Evolutionary conservation across 805 yeast species (phyloP).

Genomic region (Ogataea haglerorum): DNA sequence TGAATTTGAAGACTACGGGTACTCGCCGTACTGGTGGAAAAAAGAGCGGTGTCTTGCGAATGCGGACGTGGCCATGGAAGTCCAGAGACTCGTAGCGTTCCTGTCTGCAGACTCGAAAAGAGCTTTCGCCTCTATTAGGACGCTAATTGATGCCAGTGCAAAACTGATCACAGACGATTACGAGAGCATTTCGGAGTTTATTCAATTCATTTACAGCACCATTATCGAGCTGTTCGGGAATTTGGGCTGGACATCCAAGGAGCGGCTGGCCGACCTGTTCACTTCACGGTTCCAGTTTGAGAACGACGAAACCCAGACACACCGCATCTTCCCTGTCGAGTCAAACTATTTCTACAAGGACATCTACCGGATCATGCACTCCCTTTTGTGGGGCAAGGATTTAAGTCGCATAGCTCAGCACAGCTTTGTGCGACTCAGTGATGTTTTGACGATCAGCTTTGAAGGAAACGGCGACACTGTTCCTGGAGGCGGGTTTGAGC

Average conservation of each 20-base stretch:
- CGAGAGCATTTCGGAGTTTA: constrained; percentile 29
- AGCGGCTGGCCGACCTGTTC: constrained; percentile 19
- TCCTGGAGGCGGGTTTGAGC: constrained; percentile 28
- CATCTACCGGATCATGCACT: constrained; percentile 34
- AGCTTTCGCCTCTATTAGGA: constrained; percentile 37
- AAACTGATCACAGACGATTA: constrained; percentile 25
- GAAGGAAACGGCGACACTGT: constrained; percentile 29
- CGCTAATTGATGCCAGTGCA: constrained; percentile 31
- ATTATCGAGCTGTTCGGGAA: constrained; percentile 21
- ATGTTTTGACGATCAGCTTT: constrained; percentile 34
- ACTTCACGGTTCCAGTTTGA: constrained; percentile 16
- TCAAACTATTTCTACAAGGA: constrained; percentile 27
- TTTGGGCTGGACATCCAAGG: constrained; percentile 10
- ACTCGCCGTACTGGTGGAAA: constrained; percentile 39
- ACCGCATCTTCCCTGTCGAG: constrained; percentile 35
- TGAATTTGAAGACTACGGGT: constrained; percentile 35
- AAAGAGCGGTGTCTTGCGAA: constrained; percentile 26
- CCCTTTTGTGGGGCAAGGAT: constrained; percentile 31
- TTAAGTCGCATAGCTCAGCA: constrained; percentile 22
- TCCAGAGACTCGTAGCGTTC: constrained; percentile 39
- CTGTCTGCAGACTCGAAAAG: constrained; percentile 34
- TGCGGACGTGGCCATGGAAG: constrained; percentile 33
- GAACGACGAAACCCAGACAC: constrained; percentile 14
- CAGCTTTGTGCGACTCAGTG: constrained; percentile 29
- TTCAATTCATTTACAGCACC: constrained; percentile 21